phyloP scores from a whole-genome alignment of 352 stramenopile genomes.

The Phytophthora ohioensis region DNA sequence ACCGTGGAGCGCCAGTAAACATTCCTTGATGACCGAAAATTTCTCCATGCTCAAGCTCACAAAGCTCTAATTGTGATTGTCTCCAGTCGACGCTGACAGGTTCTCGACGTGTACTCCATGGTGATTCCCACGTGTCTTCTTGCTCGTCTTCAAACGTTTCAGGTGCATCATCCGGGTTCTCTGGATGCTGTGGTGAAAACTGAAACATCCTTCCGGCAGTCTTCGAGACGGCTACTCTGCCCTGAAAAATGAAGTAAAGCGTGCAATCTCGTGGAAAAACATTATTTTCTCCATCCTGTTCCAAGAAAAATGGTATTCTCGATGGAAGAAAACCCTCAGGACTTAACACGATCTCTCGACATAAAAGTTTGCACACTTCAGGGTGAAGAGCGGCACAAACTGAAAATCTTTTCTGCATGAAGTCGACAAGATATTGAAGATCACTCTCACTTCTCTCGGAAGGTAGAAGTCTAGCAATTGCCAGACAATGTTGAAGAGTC shows the following conservation, averaged over 20 bases:
- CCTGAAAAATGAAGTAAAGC: constrained; percentile 46
- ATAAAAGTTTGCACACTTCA: constrained; percentile 48
- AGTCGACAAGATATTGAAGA: constrained; percentile 52
- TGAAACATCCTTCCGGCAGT: constrained; percentile 37
- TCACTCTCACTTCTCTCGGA: constrained; percentile 45
- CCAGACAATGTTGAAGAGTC: constrained; percentile 37
- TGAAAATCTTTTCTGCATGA: constrained; percentile 51
- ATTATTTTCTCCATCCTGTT: constrained; percentile 26
- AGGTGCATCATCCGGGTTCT: constrained; percentile 4
- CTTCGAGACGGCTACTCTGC: constrained; percentile 36
- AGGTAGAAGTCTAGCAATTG: constrained; percentile 29
- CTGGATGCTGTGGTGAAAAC: constrained; percentile 8
- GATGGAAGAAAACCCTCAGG: constrained; percentile 25
- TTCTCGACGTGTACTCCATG: constrained; percentile 3
- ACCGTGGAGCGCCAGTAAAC: constrained; percentile 31
- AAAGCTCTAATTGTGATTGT: constrained; percentile 35
- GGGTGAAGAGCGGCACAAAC: constrained; percentile 50
- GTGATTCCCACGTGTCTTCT: constrained; percentile 26
- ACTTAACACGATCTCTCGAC: constrained; percentile 39
- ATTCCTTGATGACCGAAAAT: constrained; percentile 47
- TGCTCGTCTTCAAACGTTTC: constrained; percentile 12
- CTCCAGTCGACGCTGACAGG: constrained; percentile 26
- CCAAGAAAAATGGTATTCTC: constrained; percentile 43
- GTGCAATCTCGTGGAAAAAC: constrained; percentile 3
- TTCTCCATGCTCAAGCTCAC: constrained; percentile 34